Conservation (phyloP, 345 rosid genomes). For the Populus tremula region DNA sequence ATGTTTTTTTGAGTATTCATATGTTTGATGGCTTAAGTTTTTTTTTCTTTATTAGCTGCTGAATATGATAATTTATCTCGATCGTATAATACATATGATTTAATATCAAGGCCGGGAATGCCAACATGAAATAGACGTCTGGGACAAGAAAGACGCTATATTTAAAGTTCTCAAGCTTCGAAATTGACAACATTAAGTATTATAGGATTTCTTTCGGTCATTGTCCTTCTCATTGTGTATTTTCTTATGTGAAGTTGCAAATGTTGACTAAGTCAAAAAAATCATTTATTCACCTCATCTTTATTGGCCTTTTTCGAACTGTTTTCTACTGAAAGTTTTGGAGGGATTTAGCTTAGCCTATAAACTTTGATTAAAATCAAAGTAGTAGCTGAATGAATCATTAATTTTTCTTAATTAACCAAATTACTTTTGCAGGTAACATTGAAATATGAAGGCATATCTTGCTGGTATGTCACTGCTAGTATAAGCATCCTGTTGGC, state of each 20-base stretch:
- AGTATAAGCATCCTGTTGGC: not conserved
- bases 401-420: slow-evolving; percentile 7
- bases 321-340: not conserved
- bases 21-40: not conserved
- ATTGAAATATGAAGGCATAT: slow-evolving; percentile 20
- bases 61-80: not conserved
- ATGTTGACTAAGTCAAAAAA: slow-evolving; percentile 5
- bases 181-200: not conserved
- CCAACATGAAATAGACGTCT: slow-evolving; percentile 1
- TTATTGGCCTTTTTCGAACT: not conserved
- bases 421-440: slow-evolving; percentile 22
- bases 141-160: not conserved
- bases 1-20: not conserved
- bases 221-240: not conserved
- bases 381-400: not conserved
- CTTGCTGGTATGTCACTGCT: slow-evolving; percentile 24
- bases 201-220: not conserved
- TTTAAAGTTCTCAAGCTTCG: not conserved
- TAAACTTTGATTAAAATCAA: not conserved
- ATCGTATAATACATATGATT: not conserved
- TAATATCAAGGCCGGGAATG: not conserved
- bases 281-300: not conserved
- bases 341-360: not conserved
- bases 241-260: not conserved
- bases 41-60: not conserved